Conservation (phyloP, 345 rosid genomes). For the Linum trigynum region DNA sequence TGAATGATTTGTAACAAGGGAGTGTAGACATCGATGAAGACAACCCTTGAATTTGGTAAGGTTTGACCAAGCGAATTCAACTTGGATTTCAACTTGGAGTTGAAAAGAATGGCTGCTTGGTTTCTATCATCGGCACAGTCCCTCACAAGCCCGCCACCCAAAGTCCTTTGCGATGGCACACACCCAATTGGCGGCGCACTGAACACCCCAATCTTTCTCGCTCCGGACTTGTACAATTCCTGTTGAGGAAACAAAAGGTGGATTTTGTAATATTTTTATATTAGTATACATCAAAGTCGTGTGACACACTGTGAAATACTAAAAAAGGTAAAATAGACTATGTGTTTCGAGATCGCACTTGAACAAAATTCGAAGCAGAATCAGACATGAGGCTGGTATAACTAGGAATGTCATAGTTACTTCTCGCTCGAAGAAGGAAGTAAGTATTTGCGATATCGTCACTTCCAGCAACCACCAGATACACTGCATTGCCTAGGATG, state of each 20-base stretch:
- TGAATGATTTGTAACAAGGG: slow-evolving; percentile 44
- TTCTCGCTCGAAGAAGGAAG: slow-evolving; percentile 20
- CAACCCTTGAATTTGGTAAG: slow-evolving; percentile 22
- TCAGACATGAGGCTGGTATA: slow-evolving; percentile 29
- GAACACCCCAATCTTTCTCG: slow-evolving; percentile 33
- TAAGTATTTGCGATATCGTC: slow-evolving; percentile 46
- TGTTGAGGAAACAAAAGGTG: slow-evolving; percentile 1
- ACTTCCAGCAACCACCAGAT: slow-evolving; percentile 36
- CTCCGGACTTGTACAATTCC: slow-evolving; percentile 39
- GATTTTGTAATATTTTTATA: not conserved
- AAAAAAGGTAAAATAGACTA: not conserved
- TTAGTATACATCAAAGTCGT: not conserved
- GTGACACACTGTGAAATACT: too few species aligned
- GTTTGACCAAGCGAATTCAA: slow-evolving; percentile 24
- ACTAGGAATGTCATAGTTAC: slow-evolving; percentile 26
- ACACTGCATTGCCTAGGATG: slow-evolving; percentile 25
- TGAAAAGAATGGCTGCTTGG: slow-evolving; percentile 32
- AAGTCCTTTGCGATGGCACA: slow-evolving; percentile 35
- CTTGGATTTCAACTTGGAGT: slow-evolving; percentile 25
- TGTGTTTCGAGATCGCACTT: slow-evolving; percentile 20
- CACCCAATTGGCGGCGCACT: slow-evolving; percentile 51
- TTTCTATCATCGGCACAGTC: slow-evolving; percentile 28
- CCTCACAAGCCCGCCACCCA: slow-evolving; percentile 19
- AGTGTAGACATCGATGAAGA: slow-evolving; percentile 42
- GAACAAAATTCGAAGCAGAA: slow-evolving; percentile 23